Conservation (phyloP, 805 yeast species). For the Yueomyces sinensis region DNA sequence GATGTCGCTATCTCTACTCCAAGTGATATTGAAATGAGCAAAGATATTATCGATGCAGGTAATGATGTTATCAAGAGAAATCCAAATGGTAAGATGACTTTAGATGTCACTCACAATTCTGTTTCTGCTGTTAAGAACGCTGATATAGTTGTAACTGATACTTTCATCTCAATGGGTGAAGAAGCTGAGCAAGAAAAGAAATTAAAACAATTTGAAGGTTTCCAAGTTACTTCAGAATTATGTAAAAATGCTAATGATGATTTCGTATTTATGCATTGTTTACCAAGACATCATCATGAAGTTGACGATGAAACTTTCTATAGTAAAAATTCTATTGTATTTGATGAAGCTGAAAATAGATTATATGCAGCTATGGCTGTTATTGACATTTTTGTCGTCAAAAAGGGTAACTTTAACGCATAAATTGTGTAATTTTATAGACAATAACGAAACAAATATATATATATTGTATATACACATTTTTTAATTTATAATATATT, state of each 20-base stretch:
- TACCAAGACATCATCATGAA: conserved; percentile 92
- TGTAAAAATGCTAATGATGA: conserved; percentile 45
- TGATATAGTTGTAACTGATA: conserved; percentile 83
- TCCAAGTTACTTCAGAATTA: conserved; percentile 65
- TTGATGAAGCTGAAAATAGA: conserved; percentile 93
- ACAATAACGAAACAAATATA: too few relatives aligned
- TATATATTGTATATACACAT: too few relatives aligned
- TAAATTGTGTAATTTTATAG: too few relatives aligned
- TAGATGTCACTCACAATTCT: conserved; percentile 62
- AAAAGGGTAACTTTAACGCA: conserved; percentile 48
- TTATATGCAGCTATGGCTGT: conserved; percentile 93
- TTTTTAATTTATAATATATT: too few relatives aligned
- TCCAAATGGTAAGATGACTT: conserved; percentile 26
- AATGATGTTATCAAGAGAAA: conserved; percentile 35
- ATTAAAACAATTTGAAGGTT: conserved; percentile 71
- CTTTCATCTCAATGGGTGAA: conserved; percentile 98
- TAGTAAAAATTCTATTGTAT: conserved; percentile 70
- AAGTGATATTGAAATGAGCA: conserved; percentile 31
- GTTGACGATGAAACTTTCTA: conserved; percentile 90
- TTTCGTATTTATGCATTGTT: conserved; percentile 95
- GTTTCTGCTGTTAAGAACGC: conserved; percentile 59
- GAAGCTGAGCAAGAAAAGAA: conserved; percentile 65
- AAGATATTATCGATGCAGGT: conserved; percentile 42
- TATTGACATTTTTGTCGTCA: conserved; percentile 76
- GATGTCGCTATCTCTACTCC: conserved; percentile 22